Evolutionary conservation across 2,329 filamentous ascomycete species (phyloP).

Genomic region (Chaetomium sp.): DNA sequence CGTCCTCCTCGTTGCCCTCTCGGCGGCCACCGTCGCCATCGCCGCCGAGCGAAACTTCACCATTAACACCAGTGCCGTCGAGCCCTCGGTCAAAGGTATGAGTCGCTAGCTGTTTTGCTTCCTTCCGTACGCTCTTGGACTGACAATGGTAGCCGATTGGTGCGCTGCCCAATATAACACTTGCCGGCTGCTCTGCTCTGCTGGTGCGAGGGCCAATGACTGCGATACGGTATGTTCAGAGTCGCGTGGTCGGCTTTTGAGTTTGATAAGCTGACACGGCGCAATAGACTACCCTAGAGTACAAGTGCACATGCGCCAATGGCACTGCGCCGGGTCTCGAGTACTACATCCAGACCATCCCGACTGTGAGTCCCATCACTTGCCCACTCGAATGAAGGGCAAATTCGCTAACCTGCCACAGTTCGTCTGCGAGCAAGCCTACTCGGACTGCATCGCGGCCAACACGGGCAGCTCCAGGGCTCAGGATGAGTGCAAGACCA

Average conservation of each 20-base stretch:
- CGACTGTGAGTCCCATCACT: conserved; percentile 41
- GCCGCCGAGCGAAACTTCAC: conserved; percentile 52
- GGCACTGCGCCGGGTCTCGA: conserved; percentile 53
- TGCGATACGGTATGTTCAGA: conserved; percentile 49
- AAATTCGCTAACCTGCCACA: conserved; percentile 34
- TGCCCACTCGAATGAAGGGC: neutral
- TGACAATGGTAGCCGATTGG: conserved; percentile 49
- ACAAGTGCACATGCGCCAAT: conserved; percentile 55
- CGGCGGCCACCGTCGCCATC: conserved; percentile 44
- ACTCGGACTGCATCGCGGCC: conserved; percentile 49
- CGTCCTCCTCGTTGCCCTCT: conserved; percentile 48
- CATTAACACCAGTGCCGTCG: conserved; percentile 46
- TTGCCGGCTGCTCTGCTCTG: conserved; percentile 54
- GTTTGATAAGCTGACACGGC: conserved; percentile 18
- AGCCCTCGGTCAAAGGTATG: conserved; percentile 46
- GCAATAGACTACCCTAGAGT: conserved; percentile 48
- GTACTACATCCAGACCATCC: conserved; percentile 56
- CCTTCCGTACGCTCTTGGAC: neutral
- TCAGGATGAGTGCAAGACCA: conserved; percentile 52
- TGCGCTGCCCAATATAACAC: conserved; percentile 55
- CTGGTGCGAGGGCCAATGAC: conserved; percentile 49
- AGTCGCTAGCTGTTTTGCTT: neutral
- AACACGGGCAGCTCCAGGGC: conserved; percentile 47
- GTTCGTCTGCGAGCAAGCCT: conserved; percentile 57
- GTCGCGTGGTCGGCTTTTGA: conserved; percentile 5